These are phyloP conservation scores for Penicillium taxi DNA, from an alignment of 495 filamentous ascomycete species.

Conservation along the genomic window DNA sequence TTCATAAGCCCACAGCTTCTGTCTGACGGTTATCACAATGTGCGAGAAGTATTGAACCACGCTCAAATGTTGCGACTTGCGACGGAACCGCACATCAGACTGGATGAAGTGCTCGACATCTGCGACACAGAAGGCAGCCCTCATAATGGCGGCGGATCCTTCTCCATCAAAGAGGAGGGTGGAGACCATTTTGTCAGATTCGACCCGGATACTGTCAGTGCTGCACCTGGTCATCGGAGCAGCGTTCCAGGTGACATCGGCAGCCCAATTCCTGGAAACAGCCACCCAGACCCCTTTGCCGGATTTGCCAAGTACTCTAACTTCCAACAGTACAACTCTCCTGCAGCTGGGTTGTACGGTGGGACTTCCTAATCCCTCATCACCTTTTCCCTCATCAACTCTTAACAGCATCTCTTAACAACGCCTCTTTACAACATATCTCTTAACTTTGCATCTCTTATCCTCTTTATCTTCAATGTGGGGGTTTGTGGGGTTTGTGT, in stretches of 20 bases:
- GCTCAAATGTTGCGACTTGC: conserved; percentile 52
- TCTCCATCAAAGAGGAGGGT: conserved; percentile 52
- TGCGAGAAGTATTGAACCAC: conserved; percentile 56
- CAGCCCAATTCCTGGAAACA: conserved; percentile 38
- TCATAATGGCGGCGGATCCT: conserved; percentile 82
- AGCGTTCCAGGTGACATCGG: conserved; percentile 45
- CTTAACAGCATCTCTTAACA: too few species aligned
- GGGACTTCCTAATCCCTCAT: conserved; percentile 11
- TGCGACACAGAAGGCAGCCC: conserved; percentile 84
- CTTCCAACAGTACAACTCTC: conserved; percentile 35
- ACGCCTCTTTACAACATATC: too few species aligned
- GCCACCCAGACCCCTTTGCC: conserved; percentile 35
- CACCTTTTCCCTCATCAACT: too few species aligned
- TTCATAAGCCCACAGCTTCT: conserved; percentile 27
- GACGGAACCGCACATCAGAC: conserved; percentile 50
- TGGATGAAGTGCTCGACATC: conserved; percentile 75
- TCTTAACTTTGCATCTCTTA: conserved; percentile 7
- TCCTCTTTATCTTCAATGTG: conserved; percentile 13
- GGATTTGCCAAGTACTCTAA: conserved; percentile 32
- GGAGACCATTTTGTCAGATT: conserved; percentile 53
- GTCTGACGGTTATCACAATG: conserved; percentile 52
- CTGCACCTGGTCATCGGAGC: conserved; percentile 31
- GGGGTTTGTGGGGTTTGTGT: conserved; percentile 13
- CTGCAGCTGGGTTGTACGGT: conserved; percentile 32
- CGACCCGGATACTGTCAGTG: conserved; percentile 44